These are phyloP conservation scores for Acanthamoeba triangularis DNA, from an alignment of 208 protist species.

Conservation along the genomic window DNA sequence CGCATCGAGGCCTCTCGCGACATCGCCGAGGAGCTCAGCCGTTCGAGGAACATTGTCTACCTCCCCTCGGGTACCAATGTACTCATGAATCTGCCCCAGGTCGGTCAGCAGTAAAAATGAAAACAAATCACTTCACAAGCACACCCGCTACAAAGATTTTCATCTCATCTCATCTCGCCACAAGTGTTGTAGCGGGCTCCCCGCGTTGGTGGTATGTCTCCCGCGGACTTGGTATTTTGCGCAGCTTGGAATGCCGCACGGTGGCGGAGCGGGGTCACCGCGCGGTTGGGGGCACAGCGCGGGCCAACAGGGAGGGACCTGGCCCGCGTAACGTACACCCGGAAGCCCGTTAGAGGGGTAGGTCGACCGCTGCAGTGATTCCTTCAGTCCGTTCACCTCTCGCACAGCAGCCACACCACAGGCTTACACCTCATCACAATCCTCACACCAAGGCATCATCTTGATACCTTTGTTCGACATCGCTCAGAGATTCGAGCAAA, in stretches of 20 bases:
- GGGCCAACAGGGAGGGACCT: neutral
- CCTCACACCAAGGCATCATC: too few relatives aligned
- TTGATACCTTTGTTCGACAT: too few relatives aligned
- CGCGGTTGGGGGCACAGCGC: neutral
- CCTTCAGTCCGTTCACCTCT: neutral
- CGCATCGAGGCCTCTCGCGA: conserved; percentile 94
- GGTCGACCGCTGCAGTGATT: too few relatives aligned
- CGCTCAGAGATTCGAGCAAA: too few relatives aligned
- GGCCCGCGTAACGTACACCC: neutral
- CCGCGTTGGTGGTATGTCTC: too few relatives aligned
- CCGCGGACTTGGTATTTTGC: too few relatives aligned
- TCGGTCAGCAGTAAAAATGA: neutral
- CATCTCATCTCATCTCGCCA: too few relatives aligned
- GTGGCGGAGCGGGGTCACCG: neutral
- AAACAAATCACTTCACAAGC: too few relatives aligned
- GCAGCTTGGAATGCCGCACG: too few relatives aligned
- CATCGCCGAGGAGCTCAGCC: conserved; percentile 93
- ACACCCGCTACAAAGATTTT: too few relatives aligned
- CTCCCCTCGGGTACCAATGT: conserved; percentile 71
- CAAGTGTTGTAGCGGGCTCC: too few relatives aligned
- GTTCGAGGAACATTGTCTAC: conserved; percentile 87
- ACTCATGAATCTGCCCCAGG: conserved; percentile 64
- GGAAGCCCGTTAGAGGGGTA: neutral
- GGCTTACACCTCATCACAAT: too few relatives aligned
- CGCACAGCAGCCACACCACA: neutral